Percentiles rank a stretch among this genome's conserved stretches.
Evolutionary conservation across 768 basidiomycete genomes (phyloP).

Genomic region (Rhodosporidiobolus odoratus): DNA sequence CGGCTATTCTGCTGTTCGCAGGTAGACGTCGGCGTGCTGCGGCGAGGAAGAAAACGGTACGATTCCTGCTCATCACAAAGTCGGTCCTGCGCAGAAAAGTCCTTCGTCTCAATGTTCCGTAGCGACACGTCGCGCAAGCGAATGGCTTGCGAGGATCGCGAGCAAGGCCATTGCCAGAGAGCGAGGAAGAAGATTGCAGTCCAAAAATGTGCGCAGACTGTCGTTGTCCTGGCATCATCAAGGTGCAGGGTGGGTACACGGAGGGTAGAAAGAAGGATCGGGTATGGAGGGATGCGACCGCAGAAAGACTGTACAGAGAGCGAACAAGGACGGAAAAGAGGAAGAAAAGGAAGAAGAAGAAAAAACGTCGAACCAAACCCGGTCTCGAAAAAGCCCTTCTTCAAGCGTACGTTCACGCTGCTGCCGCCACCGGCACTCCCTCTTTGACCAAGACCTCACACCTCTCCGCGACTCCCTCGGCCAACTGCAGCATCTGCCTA

Average conservation of each 20-base stretch:
- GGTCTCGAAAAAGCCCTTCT: no score
- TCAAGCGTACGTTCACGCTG: background rate
- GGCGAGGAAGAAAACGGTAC: no score
- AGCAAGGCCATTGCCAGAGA: background rate
- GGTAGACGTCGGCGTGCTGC: no score
- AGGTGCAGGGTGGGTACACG: background rate
- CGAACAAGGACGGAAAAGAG: background rate
- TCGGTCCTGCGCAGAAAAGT: no score
- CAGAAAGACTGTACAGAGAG: background rate
- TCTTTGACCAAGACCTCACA: constrained; percentile 30
- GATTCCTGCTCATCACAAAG: no score
- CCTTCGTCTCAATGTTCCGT: no score
- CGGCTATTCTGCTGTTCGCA: no score
- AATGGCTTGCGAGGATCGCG: no score
- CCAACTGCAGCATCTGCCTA: constrained; percentile 32
- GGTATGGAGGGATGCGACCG: background rate
- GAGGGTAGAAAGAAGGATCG: background rate
- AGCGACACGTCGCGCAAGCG: no score
- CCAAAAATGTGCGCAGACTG: no score
- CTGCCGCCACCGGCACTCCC: background rate
- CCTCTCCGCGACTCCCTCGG: constrained; percentile 34
- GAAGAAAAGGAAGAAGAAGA: background rate
- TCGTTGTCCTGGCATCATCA: background rate
- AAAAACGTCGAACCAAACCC: background rate
- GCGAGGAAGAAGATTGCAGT: background rate